phyloP scores from a whole-genome alignment of 306 rosid species.

The Lagenaria siceraria region DNA sequence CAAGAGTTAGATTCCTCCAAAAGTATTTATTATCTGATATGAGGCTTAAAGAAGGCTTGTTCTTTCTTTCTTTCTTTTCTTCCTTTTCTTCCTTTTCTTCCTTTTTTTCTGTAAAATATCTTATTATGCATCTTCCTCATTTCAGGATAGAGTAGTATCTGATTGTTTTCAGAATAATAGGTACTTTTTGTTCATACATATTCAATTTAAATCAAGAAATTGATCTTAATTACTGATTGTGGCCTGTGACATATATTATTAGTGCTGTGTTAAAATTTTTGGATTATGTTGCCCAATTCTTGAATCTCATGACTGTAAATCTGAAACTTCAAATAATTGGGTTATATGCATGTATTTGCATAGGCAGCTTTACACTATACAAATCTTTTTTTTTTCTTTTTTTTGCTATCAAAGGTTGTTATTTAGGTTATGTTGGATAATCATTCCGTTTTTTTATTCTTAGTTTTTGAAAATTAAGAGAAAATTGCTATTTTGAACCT shows the following conservation, averaged over 20 bases:
- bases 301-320: not conserved
- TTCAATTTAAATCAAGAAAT: not conserved
- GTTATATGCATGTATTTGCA: not conserved
- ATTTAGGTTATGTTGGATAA: too few species aligned
- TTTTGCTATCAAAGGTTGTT: too few species aligned
- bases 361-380: too few species aligned
- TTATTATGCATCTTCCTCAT: not conserved
- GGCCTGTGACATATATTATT: not conserved
- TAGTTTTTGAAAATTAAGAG: too few species aligned
- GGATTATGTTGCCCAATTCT: not conserved
- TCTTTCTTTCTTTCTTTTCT: not conserved
- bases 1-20: not conserved
- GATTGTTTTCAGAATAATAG: not conserved
- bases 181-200: slow-evolving; percentile 3
- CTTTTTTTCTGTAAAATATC: not conserved
- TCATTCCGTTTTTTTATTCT: too few species aligned
- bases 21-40: not conserved
- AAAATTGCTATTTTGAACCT: too few species aligned
- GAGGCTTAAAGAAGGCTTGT: not conserved
- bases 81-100: not conserved
- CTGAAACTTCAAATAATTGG: not conserved
- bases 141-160: slow-evolving; percentile 3
- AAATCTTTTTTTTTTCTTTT: too few species aligned
- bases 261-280: not conserved
- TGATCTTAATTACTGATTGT: not conserved